Base-by-base conservation (phyloP, 1,284 basidiomycete species). In the Mycosarcoma mackinlayi region DNA sequence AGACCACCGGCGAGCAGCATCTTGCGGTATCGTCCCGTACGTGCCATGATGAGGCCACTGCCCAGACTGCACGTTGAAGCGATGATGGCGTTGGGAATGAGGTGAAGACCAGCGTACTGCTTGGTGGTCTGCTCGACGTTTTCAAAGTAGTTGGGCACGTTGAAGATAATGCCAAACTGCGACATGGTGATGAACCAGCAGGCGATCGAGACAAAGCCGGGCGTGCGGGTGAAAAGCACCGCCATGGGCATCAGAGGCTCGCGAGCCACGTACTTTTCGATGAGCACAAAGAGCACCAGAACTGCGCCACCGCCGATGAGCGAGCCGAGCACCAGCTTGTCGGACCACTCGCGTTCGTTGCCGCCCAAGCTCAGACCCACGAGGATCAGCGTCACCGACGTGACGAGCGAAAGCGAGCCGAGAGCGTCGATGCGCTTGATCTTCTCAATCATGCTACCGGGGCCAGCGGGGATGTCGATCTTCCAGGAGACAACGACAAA, bases 201-300 rank as follows among this genome's bases (percentile, higher is more conserved):
- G 9, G 82, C 78, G 31, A 84, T 67, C 35, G 81, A 68, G 48
- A 84, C 82, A 37, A 83, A 83, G 48, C 81, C 81, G 14, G 83
- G 83, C 23, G 83, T 84, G 35, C 79, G 76, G 56, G 67, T 75
- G 74, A 83, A 83, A 40, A 84, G 75, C 39, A 84, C 81, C 42
- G 71, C 62, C 61, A 83, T 79, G 28, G 83, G 81, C 76, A 84
- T 80, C 23, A 83, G 61, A 23, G 83, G 83, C 62, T 84, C 83
- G 21, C 73, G 66, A 7, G 85, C 81, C 19, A 86, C 83, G 63
- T 81, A 83, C 46, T 79, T 81, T 75, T 87, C 86, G 53, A 87
- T 73, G 33, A 86, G 77, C 35, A 86, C 80, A 27, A 87, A 80
- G 39, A 84, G 76, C 14, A 82, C 87, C 25, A 90, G 55, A 23